A percentile compares a stretch with the other conserved stretches of the same genome.
These are phyloP conservation scores for Pythium brachiatum DNA, from an alignment of 352 stramenopile genomes.

Conservation along the genomic window DNA sequence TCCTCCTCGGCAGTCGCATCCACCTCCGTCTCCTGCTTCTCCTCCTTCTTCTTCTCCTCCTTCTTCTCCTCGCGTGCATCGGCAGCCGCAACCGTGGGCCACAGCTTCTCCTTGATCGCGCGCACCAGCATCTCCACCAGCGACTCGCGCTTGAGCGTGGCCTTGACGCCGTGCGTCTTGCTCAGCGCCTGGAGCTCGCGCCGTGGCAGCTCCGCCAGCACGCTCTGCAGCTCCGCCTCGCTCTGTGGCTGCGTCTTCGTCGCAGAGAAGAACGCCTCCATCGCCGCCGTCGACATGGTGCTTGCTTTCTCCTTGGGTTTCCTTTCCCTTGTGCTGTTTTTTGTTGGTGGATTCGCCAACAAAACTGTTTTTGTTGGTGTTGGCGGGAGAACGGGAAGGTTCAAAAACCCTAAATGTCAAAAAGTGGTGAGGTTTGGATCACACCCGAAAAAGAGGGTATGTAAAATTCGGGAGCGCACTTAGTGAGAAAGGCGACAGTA, in stretches of 20 bases:
- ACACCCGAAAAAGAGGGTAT: not conserved
- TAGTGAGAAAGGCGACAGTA: slow-evolving; percentile 2
- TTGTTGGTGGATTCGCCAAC: not conserved
- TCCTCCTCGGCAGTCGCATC: not conserved
- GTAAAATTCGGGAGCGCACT: not conserved
- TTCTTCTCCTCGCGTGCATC: not conserved
- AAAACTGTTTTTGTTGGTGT: slow-evolving; percentile 2
- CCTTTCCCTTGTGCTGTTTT: not conserved
- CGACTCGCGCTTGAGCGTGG: slow-evolving; percentile 27
- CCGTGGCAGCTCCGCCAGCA: slow-evolving; percentile 20
- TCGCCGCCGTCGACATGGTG: slow-evolving; percentile 1
- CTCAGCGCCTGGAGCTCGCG: slow-evolving; percentile 24
- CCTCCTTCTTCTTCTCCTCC: not conserved
- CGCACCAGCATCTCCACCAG: slow-evolving; percentile 19
- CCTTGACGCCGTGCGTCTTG: slow-evolving; percentile 24
- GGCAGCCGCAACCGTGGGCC: not conserved
- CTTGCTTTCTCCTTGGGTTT: not conserved
- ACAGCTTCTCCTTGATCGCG: slow-evolving; percentile 11
- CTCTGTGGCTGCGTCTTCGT: slow-evolving; percentile 14
- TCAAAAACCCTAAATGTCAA: slow-evolving; percentile 8
- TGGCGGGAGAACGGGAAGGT: slow-evolving; percentile 15
- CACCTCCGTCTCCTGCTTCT: not conserved
- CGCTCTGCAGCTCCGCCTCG: slow-evolving; percentile 13
- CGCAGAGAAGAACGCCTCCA: slow-evolving; percentile 8
- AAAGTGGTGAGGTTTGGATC: not conserved